A percentile compares a stretch with the other conserved stretches of the same genome.
Conservation (phyloP, 2,329 filamentous ascomycete species). For the Emmonsiellopsis sp. region DNA sequence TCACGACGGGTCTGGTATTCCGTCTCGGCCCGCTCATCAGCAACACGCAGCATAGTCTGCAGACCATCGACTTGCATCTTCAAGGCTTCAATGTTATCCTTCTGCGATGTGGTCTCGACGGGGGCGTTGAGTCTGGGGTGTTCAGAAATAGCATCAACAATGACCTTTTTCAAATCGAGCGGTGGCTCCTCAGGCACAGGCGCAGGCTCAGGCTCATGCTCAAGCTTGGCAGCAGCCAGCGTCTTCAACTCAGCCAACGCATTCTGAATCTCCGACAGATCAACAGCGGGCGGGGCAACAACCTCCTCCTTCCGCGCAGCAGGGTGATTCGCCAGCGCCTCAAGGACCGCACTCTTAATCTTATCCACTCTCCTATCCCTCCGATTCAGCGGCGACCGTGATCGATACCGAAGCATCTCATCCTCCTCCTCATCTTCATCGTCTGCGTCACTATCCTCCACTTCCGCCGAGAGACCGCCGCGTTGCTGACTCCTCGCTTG, state of each 20-base stretch:
- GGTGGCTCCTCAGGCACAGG: conserved; percentile 19
- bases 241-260: conserved; percentile 26
- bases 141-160: conserved; percentile 54
- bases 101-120: conserved; percentile 41
- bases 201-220: neutral
- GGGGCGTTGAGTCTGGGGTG: conserved; percentile 46
- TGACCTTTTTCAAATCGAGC: conserved; percentile 50
- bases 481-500: conserved; percentile 35
- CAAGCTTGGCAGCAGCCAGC: conserved; percentile 12
- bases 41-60: conserved; percentile 56
- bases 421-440: conserved; percentile 72
- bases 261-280: conserved; percentile 29
- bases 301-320: conserved; percentile 15
- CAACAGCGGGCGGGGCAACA: conserved; percentile 18
- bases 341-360: conserved; percentile 57
- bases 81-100: conserved; percentile 37
- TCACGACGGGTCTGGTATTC: conserved; percentile 55
- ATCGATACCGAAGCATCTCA: conserved; percentile 48
- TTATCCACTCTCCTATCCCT: conserved; percentile 74
- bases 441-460: conserved; percentile 77
- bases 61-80: conserved; percentile 55
- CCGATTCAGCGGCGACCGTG: conserved; percentile 57
- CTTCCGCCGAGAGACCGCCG: conserved; percentile 61
- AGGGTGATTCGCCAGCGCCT: conserved; percentile 49
- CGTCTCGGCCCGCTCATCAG: conserved; percentile 54